These are phyloP conservation scores for Austroboletus festivus DNA, from an alignment of 768 basidiomycete species.

Conservation along the genomic window DNA sequence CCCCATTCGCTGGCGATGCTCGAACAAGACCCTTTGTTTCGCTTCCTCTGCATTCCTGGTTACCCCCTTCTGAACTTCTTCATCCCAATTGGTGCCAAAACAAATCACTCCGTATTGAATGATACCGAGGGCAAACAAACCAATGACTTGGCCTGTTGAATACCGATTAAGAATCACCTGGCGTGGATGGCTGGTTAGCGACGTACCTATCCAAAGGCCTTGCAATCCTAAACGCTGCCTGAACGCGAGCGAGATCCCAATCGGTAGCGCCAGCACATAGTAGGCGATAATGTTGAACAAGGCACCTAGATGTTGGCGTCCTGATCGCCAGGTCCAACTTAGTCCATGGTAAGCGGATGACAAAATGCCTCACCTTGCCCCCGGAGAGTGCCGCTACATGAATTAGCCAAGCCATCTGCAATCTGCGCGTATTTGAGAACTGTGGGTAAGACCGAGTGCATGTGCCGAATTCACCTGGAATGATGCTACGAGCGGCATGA, in stretches of 20 bases:
- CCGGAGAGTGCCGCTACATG: slow-evolving; percentile 49
- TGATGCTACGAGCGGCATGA: slow-evolving; percentile 54
- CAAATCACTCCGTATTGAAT: slow-evolving; percentile 64
- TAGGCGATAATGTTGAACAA: slow-evolving; percentile 69
- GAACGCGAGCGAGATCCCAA: slow-evolving; percentile 55
- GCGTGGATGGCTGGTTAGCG: neutral
- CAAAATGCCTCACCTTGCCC: slow-evolving; percentile 38
- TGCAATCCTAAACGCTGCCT: slow-evolving; percentile 40
- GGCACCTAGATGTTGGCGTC: slow-evolving; percentile 69
- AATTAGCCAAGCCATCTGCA: slow-evolving; percentile 50
- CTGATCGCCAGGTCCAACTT: slow-evolving; percentile 19
- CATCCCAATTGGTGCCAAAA: slow-evolving; percentile 49
- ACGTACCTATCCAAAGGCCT: slow-evolving; percentile 50
- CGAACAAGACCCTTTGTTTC: slow-evolving; percentile 27
- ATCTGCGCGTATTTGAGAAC: slow-evolving; percentile 30
- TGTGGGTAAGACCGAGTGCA: neutral
- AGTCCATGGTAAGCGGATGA: neutral
- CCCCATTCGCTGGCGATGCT: slow-evolving; percentile 13
- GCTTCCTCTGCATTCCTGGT: slow-evolving; percentile 34
- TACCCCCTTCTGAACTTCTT: slow-evolving; percentile 41
- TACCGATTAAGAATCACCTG: slow-evolving; percentile 8
- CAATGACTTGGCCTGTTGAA: slow-evolving; percentile 63
- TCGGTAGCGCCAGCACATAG: slow-evolving; percentile 50
- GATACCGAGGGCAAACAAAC: slow-evolving; percentile 66
- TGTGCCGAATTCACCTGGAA: slow-evolving; percentile 39